phyloP scores from a whole-genome alignment of 768 basidiomycete genomes.

The Lentinula sp. region DNA sequence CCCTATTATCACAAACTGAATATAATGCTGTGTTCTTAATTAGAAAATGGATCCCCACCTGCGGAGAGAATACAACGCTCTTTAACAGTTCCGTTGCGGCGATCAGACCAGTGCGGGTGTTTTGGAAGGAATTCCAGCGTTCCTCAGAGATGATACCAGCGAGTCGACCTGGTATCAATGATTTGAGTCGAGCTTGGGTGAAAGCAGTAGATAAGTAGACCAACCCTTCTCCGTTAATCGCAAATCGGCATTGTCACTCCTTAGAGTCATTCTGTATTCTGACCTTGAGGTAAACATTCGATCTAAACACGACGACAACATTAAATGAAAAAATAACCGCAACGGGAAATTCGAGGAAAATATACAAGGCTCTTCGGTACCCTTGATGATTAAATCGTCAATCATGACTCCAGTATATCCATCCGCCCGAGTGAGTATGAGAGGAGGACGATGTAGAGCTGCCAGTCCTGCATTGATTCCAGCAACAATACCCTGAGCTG shows the following conservation, averaged over 20 bases:
- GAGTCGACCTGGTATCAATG: conserved; percentile 25
- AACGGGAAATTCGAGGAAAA: conserved; percentile 5
- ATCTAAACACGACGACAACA: conserved; percentile 35
- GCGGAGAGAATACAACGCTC: conserved; percentile 32
- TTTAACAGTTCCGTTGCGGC: conserved; percentile 31
- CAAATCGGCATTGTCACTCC: conserved; percentile 86
- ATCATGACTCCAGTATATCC: conserved; percentile 89
- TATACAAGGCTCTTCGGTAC: conserved; percentile 87
- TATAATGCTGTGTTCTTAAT: background rate
- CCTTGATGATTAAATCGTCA: conserved; percentile 84
- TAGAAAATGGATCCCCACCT: conserved; percentile 19
- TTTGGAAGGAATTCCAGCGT: conserved; percentile 34
- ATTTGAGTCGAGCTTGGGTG: background rate
- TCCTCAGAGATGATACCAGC: conserved; percentile 40
- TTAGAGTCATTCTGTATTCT: conserved; percentile 83
- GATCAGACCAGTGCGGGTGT: conserved; percentile 23
- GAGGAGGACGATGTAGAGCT: conserved; percentile 45
- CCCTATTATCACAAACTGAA: conserved; percentile 16
- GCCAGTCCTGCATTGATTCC: conserved; percentile 84
- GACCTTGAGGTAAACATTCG: conserved; percentile 92
- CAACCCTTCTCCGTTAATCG: conserved; percentile 73
- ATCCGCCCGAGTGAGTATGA: conserved; percentile 76
- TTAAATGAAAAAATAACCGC: background rate
- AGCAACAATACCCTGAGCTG: conserved; percentile 83
- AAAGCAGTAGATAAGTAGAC: background rate